Percentiles rank a stretch among this genome's conserved stretches.
Conservation (phyloP, 2,329 filamentous ascomycete genomes). For the Daldinia sp. region DNA sequence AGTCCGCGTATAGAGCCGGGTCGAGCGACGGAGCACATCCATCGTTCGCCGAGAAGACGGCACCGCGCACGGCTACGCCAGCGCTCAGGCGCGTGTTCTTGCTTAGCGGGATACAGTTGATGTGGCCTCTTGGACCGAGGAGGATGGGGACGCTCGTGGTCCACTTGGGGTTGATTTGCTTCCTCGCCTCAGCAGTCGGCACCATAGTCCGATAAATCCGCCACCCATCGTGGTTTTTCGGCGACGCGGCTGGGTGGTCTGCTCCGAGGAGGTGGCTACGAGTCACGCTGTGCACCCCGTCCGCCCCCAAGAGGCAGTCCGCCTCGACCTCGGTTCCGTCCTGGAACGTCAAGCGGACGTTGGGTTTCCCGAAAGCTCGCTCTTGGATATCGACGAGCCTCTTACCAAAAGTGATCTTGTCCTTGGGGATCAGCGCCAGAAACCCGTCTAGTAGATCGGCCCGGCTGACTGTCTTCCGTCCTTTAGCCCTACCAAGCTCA, state of each 20-base stretch:
- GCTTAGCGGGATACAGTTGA: slow-evolving; percentile 53
- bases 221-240: slow-evolving; percentile 53
- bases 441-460: slow-evolving; percentile 52
- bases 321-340: slow-evolving; percentile 46
- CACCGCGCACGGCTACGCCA: slow-evolving; percentile 51
- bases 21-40: slow-evolving; percentile 42
- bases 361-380: slow-evolving; percentile 8
- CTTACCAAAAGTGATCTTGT: slow-evolving; percentile 46
- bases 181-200: slow-evolving; percentile 44
- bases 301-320: slow-evolving; percentile 54
- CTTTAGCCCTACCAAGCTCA: slow-evolving; percentile 52
- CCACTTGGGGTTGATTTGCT: slow-evolving; percentile 49
- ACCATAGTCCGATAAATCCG: slow-evolving; percentile 50
- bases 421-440: slow-evolving; percentile 44
- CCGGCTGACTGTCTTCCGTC: slow-evolving; percentile 52
- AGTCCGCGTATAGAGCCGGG: slow-evolving; percentile 48
- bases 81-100: slow-evolving; percentile 52
- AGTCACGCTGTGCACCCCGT: slow-evolving; percentile 53
- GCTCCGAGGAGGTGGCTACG: slow-evolving; percentile 50
- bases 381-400: slow-evolving; percentile 42
- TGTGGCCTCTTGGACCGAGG: slow-evolving; percentile 50
- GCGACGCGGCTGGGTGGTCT: slow-evolving; percentile 48
- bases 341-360: slow-evolving; percentile 44
- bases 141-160: slow-evolving; percentile 52
- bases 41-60: slow-evolving; percentile 21